phyloP scores from a whole-genome alignment of 2,329 filamentous ascomycete genomes.

The Uncinocarpus reesii region DNA sequence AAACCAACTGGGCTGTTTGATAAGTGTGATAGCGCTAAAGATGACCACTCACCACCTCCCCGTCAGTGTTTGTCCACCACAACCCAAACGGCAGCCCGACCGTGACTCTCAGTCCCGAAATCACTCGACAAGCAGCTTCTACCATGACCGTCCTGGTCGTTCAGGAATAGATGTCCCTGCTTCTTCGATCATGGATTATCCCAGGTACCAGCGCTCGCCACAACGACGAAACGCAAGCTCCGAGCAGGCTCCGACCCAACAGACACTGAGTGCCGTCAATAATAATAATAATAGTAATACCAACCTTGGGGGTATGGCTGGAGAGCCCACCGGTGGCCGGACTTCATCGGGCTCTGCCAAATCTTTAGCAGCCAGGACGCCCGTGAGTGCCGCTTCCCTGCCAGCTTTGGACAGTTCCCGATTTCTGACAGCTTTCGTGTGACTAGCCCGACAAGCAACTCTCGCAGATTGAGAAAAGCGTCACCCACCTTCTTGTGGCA shows the following conservation, averaged over 20 bases:
- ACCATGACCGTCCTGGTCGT: not conserved
- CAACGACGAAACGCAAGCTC: slow-evolving; percentile 55
- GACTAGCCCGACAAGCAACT: slow-evolving; percentile 60
- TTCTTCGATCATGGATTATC: slow-evolving; percentile 4
- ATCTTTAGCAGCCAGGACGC: slow-evolving; percentile 33
- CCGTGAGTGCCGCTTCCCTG: not conserved
- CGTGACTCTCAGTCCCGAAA: no score
- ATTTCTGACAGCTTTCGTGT: not conserved
- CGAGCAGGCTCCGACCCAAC: slow-evolving; percentile 49
- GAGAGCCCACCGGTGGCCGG: slow-evolving; percentile 46
- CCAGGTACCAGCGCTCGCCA: slow-evolving; percentile 32
- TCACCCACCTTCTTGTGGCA: slow-evolving; percentile 91
- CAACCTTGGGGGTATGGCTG: slow-evolving; percentile 27
- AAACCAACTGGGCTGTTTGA: slow-evolving; percentile 10
- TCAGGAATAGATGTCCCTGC: not conserved
- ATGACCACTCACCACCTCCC: slow-evolving; percentile 5
- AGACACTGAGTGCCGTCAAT: slow-evolving; percentile 39
- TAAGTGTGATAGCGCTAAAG: slow-evolving; percentile 3
- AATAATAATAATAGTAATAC: not conserved
- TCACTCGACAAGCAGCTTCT: not conserved
- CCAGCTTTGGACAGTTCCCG: no score
- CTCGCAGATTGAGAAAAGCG: slow-evolving; percentile 97
- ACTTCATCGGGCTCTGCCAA: slow-evolving; percentile 57
- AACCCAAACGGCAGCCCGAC: not conserved
- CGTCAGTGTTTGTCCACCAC: not conserved